phyloP scores from a whole-genome alignment of 495 filamentous ascomycete species.

The Podospora conica region DNA sequence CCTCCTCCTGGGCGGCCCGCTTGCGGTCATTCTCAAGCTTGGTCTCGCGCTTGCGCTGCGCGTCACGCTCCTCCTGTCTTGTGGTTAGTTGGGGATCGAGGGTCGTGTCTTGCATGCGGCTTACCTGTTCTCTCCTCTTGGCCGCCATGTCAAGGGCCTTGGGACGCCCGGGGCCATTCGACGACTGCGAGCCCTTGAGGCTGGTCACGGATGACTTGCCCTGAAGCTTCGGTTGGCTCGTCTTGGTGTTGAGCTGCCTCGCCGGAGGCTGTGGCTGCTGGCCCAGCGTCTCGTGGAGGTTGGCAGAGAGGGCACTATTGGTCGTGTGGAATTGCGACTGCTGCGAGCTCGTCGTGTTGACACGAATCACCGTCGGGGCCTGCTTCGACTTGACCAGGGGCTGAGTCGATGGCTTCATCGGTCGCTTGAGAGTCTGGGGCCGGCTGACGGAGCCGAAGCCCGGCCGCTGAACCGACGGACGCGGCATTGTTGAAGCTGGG shows the following conservation, averaged over 20 bases:
- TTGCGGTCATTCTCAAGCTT: constrained; percentile 74
- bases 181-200: constrained; percentile 65
- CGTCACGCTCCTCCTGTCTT: constrained; percentile 61
- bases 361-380: constrained; percentile 71
- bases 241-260: constrained; percentile 50
- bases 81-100: background rate
- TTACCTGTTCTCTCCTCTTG: constrained; percentile 58
- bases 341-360: constrained; percentile 65
- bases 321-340: constrained; percentile 52
- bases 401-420: constrained; percentile 66
- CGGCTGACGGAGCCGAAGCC: constrained; percentile 42
- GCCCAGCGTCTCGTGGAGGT: constrained; percentile 52
- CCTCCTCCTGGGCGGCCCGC: constrained; percentile 41
- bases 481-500: constrained; percentile 42
- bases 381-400: constrained; percentile 58
- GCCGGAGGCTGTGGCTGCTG: constrained; percentile 35
- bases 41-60: constrained; percentile 70
- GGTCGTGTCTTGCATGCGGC: background rate
- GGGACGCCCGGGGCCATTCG: constrained; percentile 42
- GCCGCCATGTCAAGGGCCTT: constrained; percentile 63
- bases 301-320: constrained; percentile 52
- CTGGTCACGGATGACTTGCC: constrained; percentile 57
- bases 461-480: constrained; percentile 50
- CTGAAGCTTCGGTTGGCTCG: constrained; percentile 61
- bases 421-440: constrained; percentile 54